phyloP scores from a whole-genome alignment of 2,329 filamentous ascomycete genomes.

The Neonectria coccinea region DNA sequence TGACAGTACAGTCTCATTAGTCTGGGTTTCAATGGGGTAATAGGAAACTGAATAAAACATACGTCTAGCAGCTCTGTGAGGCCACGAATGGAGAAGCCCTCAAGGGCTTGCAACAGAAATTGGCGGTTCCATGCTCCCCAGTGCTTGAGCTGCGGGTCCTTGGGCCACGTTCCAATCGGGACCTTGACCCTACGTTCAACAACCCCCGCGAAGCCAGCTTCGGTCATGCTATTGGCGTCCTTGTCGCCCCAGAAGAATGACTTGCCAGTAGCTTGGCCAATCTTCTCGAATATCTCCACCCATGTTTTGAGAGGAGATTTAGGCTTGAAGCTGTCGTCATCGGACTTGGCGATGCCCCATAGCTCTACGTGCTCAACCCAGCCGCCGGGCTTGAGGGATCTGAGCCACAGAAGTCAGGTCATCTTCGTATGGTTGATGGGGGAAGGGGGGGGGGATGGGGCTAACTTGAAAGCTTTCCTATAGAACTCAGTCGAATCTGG shows the following conservation, averaged over 20 bases:
- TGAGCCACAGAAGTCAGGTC: neutral
- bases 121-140: conserved; percentile 44
- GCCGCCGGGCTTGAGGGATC: conserved; percentile 33
- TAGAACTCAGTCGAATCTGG: conserved; percentile 65
- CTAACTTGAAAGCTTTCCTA: conserved; percentile 58
- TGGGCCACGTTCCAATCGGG: conserved; percentile 46
- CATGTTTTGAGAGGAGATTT: conserved; percentile 38
- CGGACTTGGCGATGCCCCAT: conserved; percentile 36
- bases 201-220: conserved; percentile 39
- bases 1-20: neutral
- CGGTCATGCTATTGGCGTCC: conserved; percentile 29
- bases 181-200: conserved; percentile 36
- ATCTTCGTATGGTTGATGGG: conserved; percentile 40
- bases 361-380: conserved; percentile 39
- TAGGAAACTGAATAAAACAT: neutral
- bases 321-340: conserved; percentile 41
- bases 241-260: conserved; percentile 32
- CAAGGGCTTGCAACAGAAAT: conserved; percentile 39
- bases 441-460: conserved; percentile 50
- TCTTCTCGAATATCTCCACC: conserved; percentile 30
- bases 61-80: conserved; percentile 38
- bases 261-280: conserved; percentile 35
- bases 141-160: conserved; percentile 44
- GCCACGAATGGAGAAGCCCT: conserved; percentile 41
- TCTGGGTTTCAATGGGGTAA: no score